These are phyloP conservation scores for Jatropha podagrica DNA, from an alignment of 441 rosid genomes.

Conservation along the genomic window DNA sequence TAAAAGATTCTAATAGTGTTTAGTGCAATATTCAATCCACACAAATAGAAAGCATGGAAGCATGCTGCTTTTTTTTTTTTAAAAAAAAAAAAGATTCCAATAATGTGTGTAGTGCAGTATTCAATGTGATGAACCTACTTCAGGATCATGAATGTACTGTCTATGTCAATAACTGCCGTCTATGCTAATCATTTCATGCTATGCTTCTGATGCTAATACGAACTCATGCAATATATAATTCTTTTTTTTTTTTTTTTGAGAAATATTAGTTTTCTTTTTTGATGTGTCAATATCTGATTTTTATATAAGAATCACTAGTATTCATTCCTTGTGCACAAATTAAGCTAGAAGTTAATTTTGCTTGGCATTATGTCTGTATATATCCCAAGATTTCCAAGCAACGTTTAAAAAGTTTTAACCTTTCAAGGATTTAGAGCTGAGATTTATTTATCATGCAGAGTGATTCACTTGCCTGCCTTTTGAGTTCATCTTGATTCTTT, in stretches of 20 bases:
- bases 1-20: neutral
- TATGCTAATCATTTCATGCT: neutral
- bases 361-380: neutral
- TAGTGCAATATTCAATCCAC: too few species aligned
- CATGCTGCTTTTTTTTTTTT: too few species aligned
- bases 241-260: too few species aligned
- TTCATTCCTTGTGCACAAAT: neutral
- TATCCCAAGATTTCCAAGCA: neutral
- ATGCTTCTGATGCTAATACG: neutral
- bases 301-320: neutral
- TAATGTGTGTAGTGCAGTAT: neutral
- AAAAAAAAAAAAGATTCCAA: too few species aligned
- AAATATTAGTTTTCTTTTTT: neutral
- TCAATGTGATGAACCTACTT: neutral
- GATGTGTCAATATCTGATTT: neutral
- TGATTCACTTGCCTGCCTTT: neutral
- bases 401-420: neutral
- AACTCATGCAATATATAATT: too few species aligned
- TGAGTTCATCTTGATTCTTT: neutral
- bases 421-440: neutral
- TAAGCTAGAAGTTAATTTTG: conserved; percentile 5
- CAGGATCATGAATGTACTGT: neutral
- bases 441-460: too few species aligned
- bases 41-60: too few species aligned
- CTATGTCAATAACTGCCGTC: neutral